Percentiles rank a stretch among this genome's conserved stretches.
These are phyloP conservation scores for Deakozyma indianensis DNA, from an alignment of 805 yeast species.

Conservation along the genomic window DNA sequence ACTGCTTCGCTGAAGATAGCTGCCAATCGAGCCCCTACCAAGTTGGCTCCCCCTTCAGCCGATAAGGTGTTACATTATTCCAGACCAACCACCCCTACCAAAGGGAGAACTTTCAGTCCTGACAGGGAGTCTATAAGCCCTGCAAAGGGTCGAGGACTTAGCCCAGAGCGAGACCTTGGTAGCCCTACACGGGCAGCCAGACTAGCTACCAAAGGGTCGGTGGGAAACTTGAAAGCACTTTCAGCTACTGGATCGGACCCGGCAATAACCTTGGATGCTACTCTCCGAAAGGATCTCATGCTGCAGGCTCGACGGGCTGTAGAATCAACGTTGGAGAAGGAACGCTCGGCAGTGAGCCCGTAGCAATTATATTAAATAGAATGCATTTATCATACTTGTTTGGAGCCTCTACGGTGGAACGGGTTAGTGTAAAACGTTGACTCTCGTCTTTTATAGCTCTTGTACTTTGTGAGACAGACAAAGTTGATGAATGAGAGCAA, in stretches of 20 bases:
- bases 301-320: background rate
- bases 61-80: background rate
- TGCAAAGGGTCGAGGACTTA: background rate
- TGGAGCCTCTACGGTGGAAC: background rate
- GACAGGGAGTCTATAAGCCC: background rate
- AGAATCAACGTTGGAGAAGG: background rate
- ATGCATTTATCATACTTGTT: background rate
- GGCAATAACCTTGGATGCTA: background rate
- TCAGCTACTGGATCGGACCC: background rate
- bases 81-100: background rate
- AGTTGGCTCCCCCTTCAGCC: background rate
- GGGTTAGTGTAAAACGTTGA: background rate
- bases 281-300: background rate
- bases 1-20: background rate
- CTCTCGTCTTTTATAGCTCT: background rate
- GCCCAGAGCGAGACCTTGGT: too few species aligned
- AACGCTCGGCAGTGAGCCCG: background rate
- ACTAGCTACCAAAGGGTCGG: background rate
- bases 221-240: background rate
- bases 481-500: background rate
- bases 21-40: background rate
- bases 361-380: background rate
- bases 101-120: background rate
- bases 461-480: background rate
- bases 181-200: background rate